Percentiles rank a stretch among this genome's conserved stretches.
Evolutionary conservation across 2,329 filamentous ascomycete genomes (phyloP).

Genomic region (Paraphaeosphaeria minitans): DNA sequence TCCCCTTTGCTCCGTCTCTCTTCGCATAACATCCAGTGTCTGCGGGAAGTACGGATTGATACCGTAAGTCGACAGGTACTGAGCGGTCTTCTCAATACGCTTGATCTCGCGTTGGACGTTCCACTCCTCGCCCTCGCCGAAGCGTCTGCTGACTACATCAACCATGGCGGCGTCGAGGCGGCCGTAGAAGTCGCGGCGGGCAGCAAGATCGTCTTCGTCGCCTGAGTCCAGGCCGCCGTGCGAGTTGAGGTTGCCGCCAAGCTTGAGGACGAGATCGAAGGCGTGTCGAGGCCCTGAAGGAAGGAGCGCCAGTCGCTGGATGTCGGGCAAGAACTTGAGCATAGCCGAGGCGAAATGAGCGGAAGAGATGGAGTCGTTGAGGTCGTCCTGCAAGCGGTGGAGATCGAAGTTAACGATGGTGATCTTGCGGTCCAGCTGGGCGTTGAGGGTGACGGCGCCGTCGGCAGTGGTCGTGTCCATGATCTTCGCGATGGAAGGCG

Average conservation of each 20-base stretch:
- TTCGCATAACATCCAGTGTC: conserved; percentile 57
- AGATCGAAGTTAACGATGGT: conserved; percentile 63
- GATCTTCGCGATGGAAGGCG: conserved; percentile 56
- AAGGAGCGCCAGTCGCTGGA: conserved; percentile 55
- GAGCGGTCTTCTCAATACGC: conserved; percentile 61
- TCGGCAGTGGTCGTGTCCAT: conserved; percentile 58
- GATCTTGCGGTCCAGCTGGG: conserved; percentile 63
- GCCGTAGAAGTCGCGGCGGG: conserved; percentile 57
- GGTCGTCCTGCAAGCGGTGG: conserved; percentile 60
- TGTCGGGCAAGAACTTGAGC: conserved; percentile 61
- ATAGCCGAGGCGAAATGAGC: conserved; percentile 60
- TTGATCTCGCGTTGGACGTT: conserved; percentile 59
- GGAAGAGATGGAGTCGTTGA: conserved; percentile 59
- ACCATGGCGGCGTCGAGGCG: conserved; percentile 58
- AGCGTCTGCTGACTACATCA: conserved; percentile 57
- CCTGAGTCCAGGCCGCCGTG: conserved; percentile 58
- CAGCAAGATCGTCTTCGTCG: conserved; percentile 54
- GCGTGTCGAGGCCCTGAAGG: conserved; percentile 55
- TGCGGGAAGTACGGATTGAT: conserved; percentile 60
- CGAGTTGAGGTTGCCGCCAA: conserved; percentile 61
- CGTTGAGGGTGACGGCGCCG: conserved; percentile 58
- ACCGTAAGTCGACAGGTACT: conserved; percentile 57
- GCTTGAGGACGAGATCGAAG: conserved; percentile 61
- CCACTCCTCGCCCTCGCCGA: conserved; percentile 59
- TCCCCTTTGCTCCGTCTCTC: conserved; percentile 43